phyloP scores from a whole-genome alignment of 1,139 yeast species.

The Debaryomycetaceae sp. region DNA sequence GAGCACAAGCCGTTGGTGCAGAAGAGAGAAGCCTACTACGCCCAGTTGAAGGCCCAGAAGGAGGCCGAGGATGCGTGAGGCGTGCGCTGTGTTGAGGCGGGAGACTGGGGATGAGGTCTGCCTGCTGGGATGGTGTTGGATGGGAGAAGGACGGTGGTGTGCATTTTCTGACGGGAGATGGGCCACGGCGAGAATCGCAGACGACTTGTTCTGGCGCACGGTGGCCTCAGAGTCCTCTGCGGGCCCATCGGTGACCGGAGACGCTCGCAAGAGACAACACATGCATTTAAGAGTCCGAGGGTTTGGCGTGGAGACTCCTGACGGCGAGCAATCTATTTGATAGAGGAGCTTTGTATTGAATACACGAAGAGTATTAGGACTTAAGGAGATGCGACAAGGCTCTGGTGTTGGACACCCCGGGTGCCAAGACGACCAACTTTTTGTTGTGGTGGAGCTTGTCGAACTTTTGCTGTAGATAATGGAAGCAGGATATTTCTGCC shows the following conservation, averaged over 20 bases:
- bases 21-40: constrained; percentile 83
- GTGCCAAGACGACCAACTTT: constrained; percentile 51
- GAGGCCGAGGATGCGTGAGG: constrained; percentile 52
- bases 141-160: neutral
- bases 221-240: too few relatives aligned
- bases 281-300: neutral
- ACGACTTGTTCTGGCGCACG: too few relatives aligned
- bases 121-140: neutral
- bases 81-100: too few relatives aligned
- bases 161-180: neutral
- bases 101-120: too few relatives aligned
- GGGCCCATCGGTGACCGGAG: too few relatives aligned
- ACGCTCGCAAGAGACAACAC: neutral
- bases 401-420: constrained; percentile 47
- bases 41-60: constrained; percentile 68
- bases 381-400: neutral
- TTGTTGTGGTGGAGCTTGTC: constrained; percentile 29
- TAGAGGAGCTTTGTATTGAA: neutral
- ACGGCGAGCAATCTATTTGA: neutral
- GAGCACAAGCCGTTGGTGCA: constrained; percentile 68
- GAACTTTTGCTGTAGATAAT: constrained; percentile 47
- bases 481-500: constrained; percentile 67
- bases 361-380: neutral
- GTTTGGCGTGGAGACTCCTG: neutral
- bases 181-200: too few relatives aligned